A percentile compares a stretch with the other conserved stretches of the same genome.
phyloP scores from a whole-genome alignment of 148 eudicot genomes.

The Silene uniflora region DNA sequence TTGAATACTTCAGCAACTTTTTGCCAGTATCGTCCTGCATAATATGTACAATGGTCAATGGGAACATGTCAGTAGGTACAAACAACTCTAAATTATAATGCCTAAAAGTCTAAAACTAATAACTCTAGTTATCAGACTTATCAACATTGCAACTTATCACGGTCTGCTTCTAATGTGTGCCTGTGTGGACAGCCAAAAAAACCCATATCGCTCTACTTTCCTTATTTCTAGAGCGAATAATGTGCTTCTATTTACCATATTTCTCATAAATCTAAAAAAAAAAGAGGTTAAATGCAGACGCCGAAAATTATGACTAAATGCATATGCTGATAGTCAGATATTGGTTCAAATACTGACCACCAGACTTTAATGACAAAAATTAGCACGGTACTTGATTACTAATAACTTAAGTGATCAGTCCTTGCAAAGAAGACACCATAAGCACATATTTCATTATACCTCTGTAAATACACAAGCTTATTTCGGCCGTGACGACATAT shows the following conservation, averaged over 20 bases:
- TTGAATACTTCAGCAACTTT: slow-evolving; percentile 62
- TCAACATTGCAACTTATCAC: neutral
- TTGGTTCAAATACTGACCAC: neutral
- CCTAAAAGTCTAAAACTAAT: neutral
- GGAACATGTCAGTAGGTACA: neutral
- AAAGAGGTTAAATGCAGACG: neutral
- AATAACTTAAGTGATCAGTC: neutral
- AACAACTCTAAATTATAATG: neutral
- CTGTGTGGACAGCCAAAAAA: neutral
- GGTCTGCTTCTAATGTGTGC: neutral
- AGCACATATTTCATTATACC: neutral
- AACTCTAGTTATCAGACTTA: neutral
- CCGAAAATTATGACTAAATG: neutral
- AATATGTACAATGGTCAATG: slow-evolving; percentile 8
- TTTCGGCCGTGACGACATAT: neutral
- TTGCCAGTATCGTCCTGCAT: slow-evolving; percentile 79
- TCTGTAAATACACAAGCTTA: neutral
- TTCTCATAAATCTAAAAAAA: neutral
- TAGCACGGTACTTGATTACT: neutral
- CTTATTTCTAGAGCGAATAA: slow-evolving; percentile 3
- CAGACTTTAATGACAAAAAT: slow-evolving; percentile 1
- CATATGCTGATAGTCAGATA: neutral
- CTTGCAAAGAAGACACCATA: neutral
- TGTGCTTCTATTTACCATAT: neutral
- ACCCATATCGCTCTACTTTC: neutral